A percentile compares a stretch with the other conserved stretches of the same genome.
Evolutionary conservation across 164 flowering plant genomes (phyloP).

Genomic region (Vitis vinifera): ASM3070453v1 NC_081823.1:5444501-5445000

Average conservation of each 20-base stretch:
- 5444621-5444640: neutral
- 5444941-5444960: neutral
- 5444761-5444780: conserved; percentile 15
- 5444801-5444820: conserved; percentile 22
- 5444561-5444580: no score
- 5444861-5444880: conserved; percentile 34
- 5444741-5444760: conserved; percentile 27
- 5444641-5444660: neutral
- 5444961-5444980: neutral
- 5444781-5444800: conserved; percentile 18
- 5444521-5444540: no score
- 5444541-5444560: no score
- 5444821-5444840: conserved; percentile 13
- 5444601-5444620: no score
- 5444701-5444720: conserved; percentile 22
- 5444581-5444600: no score
- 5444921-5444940: no score
- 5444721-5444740: neutral
- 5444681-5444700: conserved; percentile 18
- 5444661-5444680: neutral
- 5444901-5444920: no score
- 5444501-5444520: no score
- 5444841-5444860: conserved; percentile 23
- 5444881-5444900: conserved; percentile 49
- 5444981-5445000: no score